Conservation (phyloP, 1,139 yeast genomes). For the Kurtzmaniella natalensis region DNA sequence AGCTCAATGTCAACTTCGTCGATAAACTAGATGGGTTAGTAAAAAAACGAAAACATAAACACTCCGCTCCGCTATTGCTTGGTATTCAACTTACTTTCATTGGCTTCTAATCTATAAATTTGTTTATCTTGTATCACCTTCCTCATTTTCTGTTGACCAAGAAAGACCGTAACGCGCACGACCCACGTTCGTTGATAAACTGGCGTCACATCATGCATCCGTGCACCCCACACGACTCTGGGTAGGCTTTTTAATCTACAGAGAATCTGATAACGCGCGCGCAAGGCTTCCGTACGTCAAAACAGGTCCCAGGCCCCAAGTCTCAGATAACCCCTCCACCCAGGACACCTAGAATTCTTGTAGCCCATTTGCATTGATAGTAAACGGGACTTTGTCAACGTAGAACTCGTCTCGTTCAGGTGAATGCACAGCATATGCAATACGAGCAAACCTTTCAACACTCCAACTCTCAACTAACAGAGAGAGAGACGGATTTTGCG, state of each 20-base stretch:
- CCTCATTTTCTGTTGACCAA: too few relatives aligned
- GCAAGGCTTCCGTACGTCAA: too few relatives aligned
- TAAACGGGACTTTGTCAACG: slow-evolving; percentile 11
- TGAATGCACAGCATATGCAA: slow-evolving; percentile 3
- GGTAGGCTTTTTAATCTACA: too few relatives aligned
- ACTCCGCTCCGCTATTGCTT: too few relatives aligned
- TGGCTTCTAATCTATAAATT: too few relatives aligned
- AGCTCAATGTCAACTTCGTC: slow-evolving; percentile 89
- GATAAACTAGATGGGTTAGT: slow-evolving; percentile 59
- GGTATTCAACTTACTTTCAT: too few relatives aligned
- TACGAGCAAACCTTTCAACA: slow-evolving; percentile 18
- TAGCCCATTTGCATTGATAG: slow-evolving; percentile 14
- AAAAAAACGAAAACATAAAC: too few relatives aligned
- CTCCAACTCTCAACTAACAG: slow-evolving; percentile 22
- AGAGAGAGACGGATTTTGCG: slow-evolving; percentile 4
- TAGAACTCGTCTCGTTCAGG: neutral
- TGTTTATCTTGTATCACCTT: neutral
- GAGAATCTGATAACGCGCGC: too few relatives aligned
- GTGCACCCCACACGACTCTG: too few relatives aligned
- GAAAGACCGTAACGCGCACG: slow-evolving; percentile 7
- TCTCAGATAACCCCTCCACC: too few relatives aligned
- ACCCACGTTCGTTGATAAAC: slow-evolving; percentile 10
- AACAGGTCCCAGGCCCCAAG: too few relatives aligned
- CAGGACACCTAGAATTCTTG: slow-evolving; percentile 5
- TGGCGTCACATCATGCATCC: too few relatives aligned